Evolutionary conservation across 2,329 filamentous ascomycete species (phyloP), one percentile per base, ranked within the genome.

Genomic region (Apiospora malaysiana): DNA sequence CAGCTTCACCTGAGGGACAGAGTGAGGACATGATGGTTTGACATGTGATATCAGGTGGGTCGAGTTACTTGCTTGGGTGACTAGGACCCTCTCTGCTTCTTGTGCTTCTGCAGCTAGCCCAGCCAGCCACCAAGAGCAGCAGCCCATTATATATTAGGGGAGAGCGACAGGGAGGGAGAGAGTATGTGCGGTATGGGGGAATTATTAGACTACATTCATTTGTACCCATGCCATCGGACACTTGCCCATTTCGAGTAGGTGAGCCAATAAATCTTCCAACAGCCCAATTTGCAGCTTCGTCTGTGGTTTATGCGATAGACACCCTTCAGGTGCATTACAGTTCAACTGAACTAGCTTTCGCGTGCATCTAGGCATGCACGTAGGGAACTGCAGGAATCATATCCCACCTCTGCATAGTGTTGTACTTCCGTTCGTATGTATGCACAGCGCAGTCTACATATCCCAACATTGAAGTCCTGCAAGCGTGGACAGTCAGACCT

Each of bases 21-120:
- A 32, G 49, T 59, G 51, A 37, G 56, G 51, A 21, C 56, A 8
- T n/a, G 56, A 63, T 37, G 16, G 27, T 32, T 59, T 59, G 51
- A 59, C 51, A 59, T 59, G 51, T 59, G 51, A 59, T 37, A 59
- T 37, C 51, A 16, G 51, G 51, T 59, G 51, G 51, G 51, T 32
- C 51, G 25, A 32, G 25, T 14, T 16, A 14, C 12, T 14, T 12
- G 42, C 42, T 43, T 4, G 42, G 16, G 12, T 32, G 18, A 25
- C 49, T 32, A 32, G 9, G 47, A 23, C 47, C 16, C n/a, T 49
- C 23, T 25, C 47, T 10, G 10, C 7, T 23, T 49, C 23, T 49
- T 8, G 47, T 14, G 12, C 42, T 16, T 18, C 16, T 45, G 42
- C 42, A 45, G 42, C 40, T 9, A 42, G 40, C 40, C 32, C 32